Percentiles rank a stretch among this genome's conserved stretches.
Evolutionary conservation across 768 basidiomycete genomes (phyloP).

Genomic region (Boletus insuetus): DNA sequence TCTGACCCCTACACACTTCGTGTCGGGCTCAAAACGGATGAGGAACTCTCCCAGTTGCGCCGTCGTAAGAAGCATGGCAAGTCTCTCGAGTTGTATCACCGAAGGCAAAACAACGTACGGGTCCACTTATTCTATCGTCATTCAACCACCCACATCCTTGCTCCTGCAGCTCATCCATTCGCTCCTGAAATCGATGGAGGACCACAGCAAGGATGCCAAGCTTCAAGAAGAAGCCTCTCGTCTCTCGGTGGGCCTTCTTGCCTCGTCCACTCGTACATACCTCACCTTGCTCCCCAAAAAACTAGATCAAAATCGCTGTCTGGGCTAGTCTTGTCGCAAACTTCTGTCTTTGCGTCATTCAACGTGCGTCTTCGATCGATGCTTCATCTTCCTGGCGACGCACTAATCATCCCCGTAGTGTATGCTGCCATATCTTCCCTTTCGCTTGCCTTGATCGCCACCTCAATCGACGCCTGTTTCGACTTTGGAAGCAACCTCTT

Average conservation of each 20-base stretch:
- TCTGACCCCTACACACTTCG: constrained; percentile 69
- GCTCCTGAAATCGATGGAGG: constrained; percentile 89
- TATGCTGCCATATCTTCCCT: constrained; percentile 87
- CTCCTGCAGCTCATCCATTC: constrained; percentile 71
- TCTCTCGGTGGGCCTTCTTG: constrained; percentile 49
- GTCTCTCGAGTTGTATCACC: constrained; percentile 61
- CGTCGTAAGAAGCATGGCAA: constrained; percentile 56
- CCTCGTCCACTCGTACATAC: neutral
- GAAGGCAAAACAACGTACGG: constrained; percentile 70
- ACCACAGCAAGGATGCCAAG: constrained; percentile 80
- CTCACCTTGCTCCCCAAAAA: neutral
- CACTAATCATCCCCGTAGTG: constrained; percentile 43
- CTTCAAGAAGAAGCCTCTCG: constrained; percentile 65
- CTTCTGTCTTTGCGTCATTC: constrained; percentile 64
- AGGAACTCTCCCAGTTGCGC: constrained; percentile 61
- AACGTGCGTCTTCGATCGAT: constrained; percentile 41
- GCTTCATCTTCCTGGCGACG: too few species aligned
- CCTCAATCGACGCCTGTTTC: constrained; percentile 83
- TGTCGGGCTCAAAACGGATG: constrained; percentile 57
- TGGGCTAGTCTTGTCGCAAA: constrained; percentile 83
- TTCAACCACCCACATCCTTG: neutral
- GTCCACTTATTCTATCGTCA: constrained; percentile 1
- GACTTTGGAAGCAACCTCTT: constrained; percentile 83
- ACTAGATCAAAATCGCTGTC: constrained; percentile 83
- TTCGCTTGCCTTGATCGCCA: constrained; percentile 86